Conservation (phyloP, 129 eudicot genomes). For the Flaveria trinervia region DNA sequence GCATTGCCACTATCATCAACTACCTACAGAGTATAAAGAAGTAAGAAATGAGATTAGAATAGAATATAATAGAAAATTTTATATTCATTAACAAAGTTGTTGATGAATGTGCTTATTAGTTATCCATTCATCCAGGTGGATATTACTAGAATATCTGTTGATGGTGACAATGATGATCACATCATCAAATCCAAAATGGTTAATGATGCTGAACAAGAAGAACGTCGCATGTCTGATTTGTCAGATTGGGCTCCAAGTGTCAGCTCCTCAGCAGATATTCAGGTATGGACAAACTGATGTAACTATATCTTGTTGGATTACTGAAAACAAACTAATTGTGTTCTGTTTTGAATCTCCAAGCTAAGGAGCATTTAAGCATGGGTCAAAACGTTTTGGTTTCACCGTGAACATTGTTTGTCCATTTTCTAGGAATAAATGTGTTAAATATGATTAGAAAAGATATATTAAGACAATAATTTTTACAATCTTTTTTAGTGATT, state of each 20-base stretch:
- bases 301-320: neutral
- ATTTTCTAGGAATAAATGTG: neutral
- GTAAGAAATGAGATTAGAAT: conserved; percentile 34
- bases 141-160: conserved; percentile 21
- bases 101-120: neutral
- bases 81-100: neutral
- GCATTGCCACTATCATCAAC: conserved; percentile 45
- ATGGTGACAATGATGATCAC: conserved; percentile 25
- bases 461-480: neutral
- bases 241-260: conserved; percentile 94
- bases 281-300: conserved; percentile 44
- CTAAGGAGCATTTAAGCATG: neutral
- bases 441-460: neutral
- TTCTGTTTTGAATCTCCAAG: neutral
- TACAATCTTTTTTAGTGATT: neutral
- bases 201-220: conserved; percentile 67
- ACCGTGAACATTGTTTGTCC: neutral
- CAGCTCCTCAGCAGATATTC: conserved; percentile 61
- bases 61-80: no score
- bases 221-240: conserved; percentile 86
- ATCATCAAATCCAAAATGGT: conserved; percentile 37
- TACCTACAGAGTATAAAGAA: conserved; percentile 24
- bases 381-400: neutral
- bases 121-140: conserved; percentile 36
- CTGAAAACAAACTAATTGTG: neutral